Evolutionary conservation across 768 basidiomycete genomes (phyloP).

Genomic region (Suillus bovinus): DNA sequence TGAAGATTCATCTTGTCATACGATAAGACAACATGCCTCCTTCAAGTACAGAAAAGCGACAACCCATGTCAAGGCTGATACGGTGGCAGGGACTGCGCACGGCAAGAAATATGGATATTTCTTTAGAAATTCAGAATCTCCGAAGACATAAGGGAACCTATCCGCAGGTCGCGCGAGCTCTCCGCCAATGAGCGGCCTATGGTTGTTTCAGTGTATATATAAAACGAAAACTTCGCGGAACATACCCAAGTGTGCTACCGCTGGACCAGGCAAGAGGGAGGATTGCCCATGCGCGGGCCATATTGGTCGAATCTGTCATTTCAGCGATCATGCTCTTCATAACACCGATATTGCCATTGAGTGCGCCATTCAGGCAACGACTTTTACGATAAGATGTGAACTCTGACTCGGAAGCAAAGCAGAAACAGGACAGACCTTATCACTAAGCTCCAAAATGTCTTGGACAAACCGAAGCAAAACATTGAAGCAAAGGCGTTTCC

Average conservation of each 20-base stretch:
- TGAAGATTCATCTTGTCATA: background rate
- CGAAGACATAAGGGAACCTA: constrained; percentile 63
- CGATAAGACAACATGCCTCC: constrained; percentile 40
- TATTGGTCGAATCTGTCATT: constrained; percentile 37
- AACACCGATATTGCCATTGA: constrained; percentile 58
- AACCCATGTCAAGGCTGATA: constrained; percentile 51
- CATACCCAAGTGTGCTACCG: constrained; percentile 45
- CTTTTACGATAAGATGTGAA: constrained; percentile 20
- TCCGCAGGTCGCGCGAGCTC: constrained; percentile 62
- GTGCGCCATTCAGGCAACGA: constrained; percentile 46
- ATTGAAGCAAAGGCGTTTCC: constrained; percentile 60
- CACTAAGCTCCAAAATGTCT: constrained; percentile 43
- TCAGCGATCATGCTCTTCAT: constrained; percentile 49
- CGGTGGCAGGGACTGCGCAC: constrained; percentile 61
- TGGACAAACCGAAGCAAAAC: constrained; percentile 49
- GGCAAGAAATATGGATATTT: constrained; percentile 75
- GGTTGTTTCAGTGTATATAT: constrained; percentile 7
- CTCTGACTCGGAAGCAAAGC: background rate
- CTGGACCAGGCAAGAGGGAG: constrained; percentile 52
- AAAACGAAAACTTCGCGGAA: constrained; percentile 1
- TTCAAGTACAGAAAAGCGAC: constrained; percentile 52
- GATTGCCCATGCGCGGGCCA: constrained; percentile 50
- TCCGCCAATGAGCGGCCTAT: constrained; percentile 72
- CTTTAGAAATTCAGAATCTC: constrained; percentile 54
- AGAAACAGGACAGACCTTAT: constrained; percentile 34